Evolutionary conservation across 2,329 filamentous ascomycete species (phyloP), one percentile per base, ranked within the genome.

Genomic region (Fusarium sp.): DNA sequence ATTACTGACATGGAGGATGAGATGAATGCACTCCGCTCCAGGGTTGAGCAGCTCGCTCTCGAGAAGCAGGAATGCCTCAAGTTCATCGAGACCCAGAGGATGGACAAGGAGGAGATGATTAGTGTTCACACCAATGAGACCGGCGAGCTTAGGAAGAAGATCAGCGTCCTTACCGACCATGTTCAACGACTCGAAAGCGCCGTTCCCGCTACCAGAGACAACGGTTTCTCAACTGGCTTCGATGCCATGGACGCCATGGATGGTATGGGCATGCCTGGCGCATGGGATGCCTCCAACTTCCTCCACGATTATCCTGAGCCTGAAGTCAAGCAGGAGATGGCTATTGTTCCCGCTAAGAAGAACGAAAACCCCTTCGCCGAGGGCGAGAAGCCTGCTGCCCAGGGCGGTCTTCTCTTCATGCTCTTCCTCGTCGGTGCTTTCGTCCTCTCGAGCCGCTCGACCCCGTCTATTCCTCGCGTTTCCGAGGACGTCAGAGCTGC

Each of bases 361-460:
- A 69, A 57, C 46, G 78, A 80, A 48, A 70, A 67, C 38, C 43
- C 71, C 57, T 79, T 84, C 50, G 77, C 78, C 73, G 85, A 89
- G 41, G 78, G 80, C 62, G 88, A 91, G 67, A 91, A 91, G 82
- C 83, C 88, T 62, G 86, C 90, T 65, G 91, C 93, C 72, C 92
- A 94, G 75, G 93, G 93, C 52, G 89, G 93, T 75, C 83, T 98
- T 75, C 86, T 98, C 79, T 91, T 95, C 80, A 97, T 98, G 93
- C 92, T 98, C 73, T 92, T 99, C 77, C 91, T 99, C 56, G 94
- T 97, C 70, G 96, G 96, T 77, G 96, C 96, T 54, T 97, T 98
- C 77, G 94, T 98, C 74, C 92, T 96, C 66, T 98, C 95, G 31
- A 97, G 94, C 81, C 89, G 89, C 72, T 88, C 89, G 43, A 85